A percentile compares a stretch with the other conserved stretches of the same genome.
These are phyloP conservation scores for Kwoniella sp. DNA, from an alignment of 768 basidiomycete species.

Conservation along the genomic window DNA sequence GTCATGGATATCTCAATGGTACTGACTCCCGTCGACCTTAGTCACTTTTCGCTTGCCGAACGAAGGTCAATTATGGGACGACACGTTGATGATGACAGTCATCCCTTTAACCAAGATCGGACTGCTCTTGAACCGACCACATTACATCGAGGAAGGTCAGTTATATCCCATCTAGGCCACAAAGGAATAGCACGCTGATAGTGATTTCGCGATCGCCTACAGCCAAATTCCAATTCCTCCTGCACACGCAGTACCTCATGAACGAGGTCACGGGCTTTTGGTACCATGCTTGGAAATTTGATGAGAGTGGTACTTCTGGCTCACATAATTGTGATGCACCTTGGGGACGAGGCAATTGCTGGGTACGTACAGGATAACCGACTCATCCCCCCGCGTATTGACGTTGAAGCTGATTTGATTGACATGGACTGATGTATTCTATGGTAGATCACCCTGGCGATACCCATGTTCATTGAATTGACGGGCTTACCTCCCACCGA, in stretches of 20 bases:
- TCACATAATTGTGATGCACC: conserved; percentile 57
- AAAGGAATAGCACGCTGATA: neutral
- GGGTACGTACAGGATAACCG: conserved; percentile 54
- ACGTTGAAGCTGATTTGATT: no score
- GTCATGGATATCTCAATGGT: no score
- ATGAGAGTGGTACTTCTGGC: conserved; percentile 25
- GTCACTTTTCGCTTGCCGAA: conserved; percentile 49
- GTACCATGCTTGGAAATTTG: conserved; percentile 54
- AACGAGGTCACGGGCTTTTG: conserved; percentile 49
- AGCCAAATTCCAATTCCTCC: conserved; percentile 52
- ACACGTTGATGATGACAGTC: conserved; percentile 64
- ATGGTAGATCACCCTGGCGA: conserved; percentile 36
- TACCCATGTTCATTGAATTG: conserved; percentile 39
- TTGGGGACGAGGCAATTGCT: conserved; percentile 65
- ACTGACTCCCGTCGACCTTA: no score
- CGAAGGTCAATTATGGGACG: conserved; percentile 61
- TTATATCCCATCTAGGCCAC: neutral
- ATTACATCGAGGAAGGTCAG: conserved; percentile 61
- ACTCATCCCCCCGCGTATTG: no score
- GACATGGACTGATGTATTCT: no score
- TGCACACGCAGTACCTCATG: conserved; percentile 52
- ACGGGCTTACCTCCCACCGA: conserved; percentile 57
- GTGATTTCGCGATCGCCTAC: neutral
- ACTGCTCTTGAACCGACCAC: conserved; percentile 60
- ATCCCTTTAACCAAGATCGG: conserved; percentile 64